phyloP scores from a whole-genome alignment of 805 yeast genomes.

The Teunomyces panamensis region DNA sequence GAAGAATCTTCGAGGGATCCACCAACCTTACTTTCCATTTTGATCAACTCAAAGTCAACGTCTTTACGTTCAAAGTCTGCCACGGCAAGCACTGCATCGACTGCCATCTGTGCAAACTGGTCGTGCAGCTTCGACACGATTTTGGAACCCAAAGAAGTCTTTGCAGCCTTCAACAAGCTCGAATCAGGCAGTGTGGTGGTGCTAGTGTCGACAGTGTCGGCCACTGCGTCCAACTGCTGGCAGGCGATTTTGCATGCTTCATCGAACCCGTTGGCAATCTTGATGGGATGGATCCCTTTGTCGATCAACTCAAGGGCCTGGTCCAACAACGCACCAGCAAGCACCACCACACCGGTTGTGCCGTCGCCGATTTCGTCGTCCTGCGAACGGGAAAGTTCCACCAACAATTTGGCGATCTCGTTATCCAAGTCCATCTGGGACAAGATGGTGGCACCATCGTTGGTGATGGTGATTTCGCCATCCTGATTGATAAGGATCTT shows the following conservation, averaged over 20 bases:
- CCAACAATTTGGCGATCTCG: conserved; percentile 93
- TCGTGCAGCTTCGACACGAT: conserved; percentile 93
- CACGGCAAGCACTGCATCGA: conserved; percentile 88
- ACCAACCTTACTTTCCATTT: conserved; percentile 93
- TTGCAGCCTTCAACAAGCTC: conserved; percentile 86
- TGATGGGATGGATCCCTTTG: conserved; percentile 95
- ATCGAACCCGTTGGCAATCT: conserved; percentile 95
- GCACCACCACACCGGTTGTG: conserved; percentile 96
- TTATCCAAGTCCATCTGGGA: conserved; percentile 94
- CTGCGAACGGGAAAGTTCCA: conserved; percentile 89
- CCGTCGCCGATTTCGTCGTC: conserved; percentile 99
- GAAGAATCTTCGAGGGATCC: conserved; percentile 86
- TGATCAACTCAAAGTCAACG: conserved; percentile 95
- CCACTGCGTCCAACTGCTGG: conserved; percentile 65
- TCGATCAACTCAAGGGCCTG: conserved; percentile 94
- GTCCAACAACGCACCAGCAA: conserved; percentile 91
- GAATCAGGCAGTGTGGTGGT: conserved; percentile 45
- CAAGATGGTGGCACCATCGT: conserved; percentile 97
- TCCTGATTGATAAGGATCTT: conserved; percentile 93
- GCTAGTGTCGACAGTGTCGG: conserved; percentile 58
- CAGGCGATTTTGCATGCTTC: conserved; percentile 94
- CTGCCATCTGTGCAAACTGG: conserved; percentile 94
- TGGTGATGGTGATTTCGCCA: conserved; percentile 96
- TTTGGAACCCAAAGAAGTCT: conserved; percentile 92
- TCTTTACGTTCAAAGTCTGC: conserved; percentile 91